Base-by-base conservation (phyloP, 768 basidiomycete genomes). In the Nevesoporus exiguus region DNA sequence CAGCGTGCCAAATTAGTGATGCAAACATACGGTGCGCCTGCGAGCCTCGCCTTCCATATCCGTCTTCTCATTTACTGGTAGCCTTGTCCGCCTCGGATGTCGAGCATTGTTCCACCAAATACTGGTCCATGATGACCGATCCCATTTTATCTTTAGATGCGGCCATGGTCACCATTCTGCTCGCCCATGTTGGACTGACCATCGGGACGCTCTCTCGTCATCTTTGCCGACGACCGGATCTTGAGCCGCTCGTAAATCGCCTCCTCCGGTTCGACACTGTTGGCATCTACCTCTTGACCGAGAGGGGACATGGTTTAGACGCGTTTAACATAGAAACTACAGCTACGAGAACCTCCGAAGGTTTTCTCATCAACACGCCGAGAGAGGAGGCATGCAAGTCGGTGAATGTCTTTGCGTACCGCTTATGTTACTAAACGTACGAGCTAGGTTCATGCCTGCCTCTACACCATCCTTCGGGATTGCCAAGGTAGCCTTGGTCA, bases 311-410 rank as follows among this genome's bases (percentile, higher is more conserved):
- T 54, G 83, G 81, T 14, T 66, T 84, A n/a, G 82, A 83, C 43
- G 77, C 81, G 1, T 77, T 80, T 59, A 81, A 84, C 59, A 76
- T 83, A 10, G 82, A 84, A 63, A 84, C 83, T 7, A 84, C 81
- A 14, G 83, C 81, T 11, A 81, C 77, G 0, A 74, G 73, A 52
- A 78, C 76, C 1, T 47, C 68, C 3, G 69, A 76, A 53, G 82
- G 82, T 3, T 83, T 78, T 55, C 72, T 81, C 40, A 75, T 84
- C 33, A 69, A 83, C 55, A 80, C 82, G 0, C 81, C 81, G 34
- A 68, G 77, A 34, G 78, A 81, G 58, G 80, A 82, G 65, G 82
- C 82, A 30, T 76, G 79, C 42, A 84, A 84, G 82, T 82, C 61
- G 53, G 77, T 62, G 9, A 17, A 19, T 13, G 6, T 17, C 19